Base-by-base conservation (phyloP, 1,139 yeast genomes). In the Yamadazyma songkhlaensis region DNA sequence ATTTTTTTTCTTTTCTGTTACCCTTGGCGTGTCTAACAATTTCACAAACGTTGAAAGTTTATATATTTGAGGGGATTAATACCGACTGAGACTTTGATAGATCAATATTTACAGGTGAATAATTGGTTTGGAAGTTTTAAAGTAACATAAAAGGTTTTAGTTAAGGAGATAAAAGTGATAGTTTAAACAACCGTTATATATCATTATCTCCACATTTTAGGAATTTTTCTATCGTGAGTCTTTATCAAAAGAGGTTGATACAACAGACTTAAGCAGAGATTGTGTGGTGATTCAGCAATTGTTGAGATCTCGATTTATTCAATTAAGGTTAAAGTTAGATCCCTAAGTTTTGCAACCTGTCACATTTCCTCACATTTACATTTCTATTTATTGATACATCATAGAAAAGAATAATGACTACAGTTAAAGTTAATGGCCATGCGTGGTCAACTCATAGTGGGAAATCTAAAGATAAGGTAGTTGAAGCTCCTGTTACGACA, bases 401-500 rank as follows among this genome's bases (percentile, higher is more conserved):
- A n/a, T 4, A 11, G 9, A 26, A 26, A 13, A 13, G 4, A 9
- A 15, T 14, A n/a, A 37, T 37, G 40, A 24, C 40, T 8, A 34
- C 40, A 13, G 40, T 37, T 21, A 32, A 33, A 30, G 34, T 17
- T 2, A 25, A 37, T 30, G 40, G 37, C 3, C 31, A 37, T 10
- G 2, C 25, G 4, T 29, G 34, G 33, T 11, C 34, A 4, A 8
- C 34, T 3, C 7, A 25, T n/a, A 17, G 23, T 24, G 28, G 28
- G 15, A 32, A 32, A 21, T 13, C 13, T 20, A 17, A n/a, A 9
- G 10, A 14, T 13, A 8, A 9, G 9, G 22, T 29, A 4, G 12
- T n/a, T n/a, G 27, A 25, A 12, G 12, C 27, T 5, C 27, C 27
- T 6, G 12, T 9, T n/a, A 17, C 23, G 5, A 5, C 3, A 4